These are phyloP conservation scores for Pseudogymnoascus sp. DNA, from an alignment of 2,329 filamentous ascomycete species.

Conservation along the genomic window DNA sequence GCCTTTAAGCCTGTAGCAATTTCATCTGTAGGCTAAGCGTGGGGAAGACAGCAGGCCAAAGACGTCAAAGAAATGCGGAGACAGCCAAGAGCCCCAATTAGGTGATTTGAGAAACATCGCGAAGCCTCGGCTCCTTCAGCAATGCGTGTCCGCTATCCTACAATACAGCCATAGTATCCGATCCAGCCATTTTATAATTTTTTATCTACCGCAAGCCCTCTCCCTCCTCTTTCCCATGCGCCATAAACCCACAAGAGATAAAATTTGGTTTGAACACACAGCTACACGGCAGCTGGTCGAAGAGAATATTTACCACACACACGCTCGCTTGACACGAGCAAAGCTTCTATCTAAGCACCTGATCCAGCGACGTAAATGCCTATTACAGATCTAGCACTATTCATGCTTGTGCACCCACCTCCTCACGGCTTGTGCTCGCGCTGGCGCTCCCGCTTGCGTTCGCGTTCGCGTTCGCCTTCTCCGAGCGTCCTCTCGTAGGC, in stretches of 20 bases:
- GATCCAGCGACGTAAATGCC: not conserved
- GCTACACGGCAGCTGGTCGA: not conserved
- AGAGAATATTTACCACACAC: not conserved
- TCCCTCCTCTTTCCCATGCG: not conserved
- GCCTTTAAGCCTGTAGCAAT: not conserved
- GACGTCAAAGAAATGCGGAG: not conserved
- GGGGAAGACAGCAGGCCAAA: not conserved
- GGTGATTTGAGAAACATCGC: not conserved
- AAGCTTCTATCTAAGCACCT: not conserved
- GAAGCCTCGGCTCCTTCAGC: not conserved
- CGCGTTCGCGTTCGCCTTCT: not conserved
- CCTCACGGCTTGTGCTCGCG: not conserved
- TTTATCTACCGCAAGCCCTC: not conserved
- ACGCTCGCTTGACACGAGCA: not conserved
- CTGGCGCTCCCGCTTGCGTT: not conserved
- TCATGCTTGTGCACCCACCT: not conserved
- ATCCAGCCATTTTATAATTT: slow-evolving; percentile 8
- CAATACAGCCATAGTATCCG: not conserved
- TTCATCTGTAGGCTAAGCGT: not conserved
- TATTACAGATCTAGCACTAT: not conserved
- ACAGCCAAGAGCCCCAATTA: not conserved
- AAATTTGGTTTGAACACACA: not conserved
- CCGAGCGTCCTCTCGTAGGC: not conserved
- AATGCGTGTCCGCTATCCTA: not conserved
- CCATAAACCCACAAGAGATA: not conserved